Conservation (phyloP, 768 basidiomycete genomes). For the Calocera cornea region DNA sequence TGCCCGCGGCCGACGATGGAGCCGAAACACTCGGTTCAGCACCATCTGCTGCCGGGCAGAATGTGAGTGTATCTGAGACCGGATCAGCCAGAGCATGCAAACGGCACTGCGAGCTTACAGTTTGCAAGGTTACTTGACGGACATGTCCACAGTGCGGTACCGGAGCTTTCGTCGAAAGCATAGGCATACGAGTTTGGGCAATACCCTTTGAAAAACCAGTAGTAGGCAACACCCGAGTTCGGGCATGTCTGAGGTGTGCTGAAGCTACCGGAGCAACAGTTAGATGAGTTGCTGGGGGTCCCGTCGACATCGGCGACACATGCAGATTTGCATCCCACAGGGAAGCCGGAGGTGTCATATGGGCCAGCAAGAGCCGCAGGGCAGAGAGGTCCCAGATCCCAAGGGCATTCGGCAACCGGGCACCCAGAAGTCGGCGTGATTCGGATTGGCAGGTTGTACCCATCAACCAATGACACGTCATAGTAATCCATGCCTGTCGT, state of each 20-base stretch:
- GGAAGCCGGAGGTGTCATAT: constrained; percentile 37
- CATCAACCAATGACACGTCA: constrained; percentile 47
- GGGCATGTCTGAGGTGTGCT: constrained; percentile 45
- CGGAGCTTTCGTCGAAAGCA: constrained; percentile 38
- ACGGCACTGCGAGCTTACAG: constrained; percentile 15
- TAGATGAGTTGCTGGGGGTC: constrained; percentile 37
- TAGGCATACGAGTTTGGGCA: constrained; percentile 40
- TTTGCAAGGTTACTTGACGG: constrained; percentile 26
- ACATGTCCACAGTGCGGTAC: constrained; percentile 44
- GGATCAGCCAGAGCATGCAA: background rate
- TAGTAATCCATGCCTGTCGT: background rate
- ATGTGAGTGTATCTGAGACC: constrained; percentile 28
- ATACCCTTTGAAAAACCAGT: constrained; percentile 36
- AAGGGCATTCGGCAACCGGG: constrained; percentile 41
- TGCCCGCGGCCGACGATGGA: background rate
- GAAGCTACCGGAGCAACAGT: constrained; percentile 50
- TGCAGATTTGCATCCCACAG: constrained; percentile 49
- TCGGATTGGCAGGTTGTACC: constrained; percentile 40
- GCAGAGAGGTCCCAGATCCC: constrained; percentile 51
- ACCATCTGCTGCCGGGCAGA: constrained; percentile 27
- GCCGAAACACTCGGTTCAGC: background rate
- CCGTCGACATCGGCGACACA: constrained; percentile 31
- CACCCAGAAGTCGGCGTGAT: constrained; percentile 22
- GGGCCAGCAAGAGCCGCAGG: constrained; percentile 24
- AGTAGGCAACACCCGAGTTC: constrained; percentile 30